Conservation (phyloP, 805 yeast species). For the Komagataella pastoris region DNA sequence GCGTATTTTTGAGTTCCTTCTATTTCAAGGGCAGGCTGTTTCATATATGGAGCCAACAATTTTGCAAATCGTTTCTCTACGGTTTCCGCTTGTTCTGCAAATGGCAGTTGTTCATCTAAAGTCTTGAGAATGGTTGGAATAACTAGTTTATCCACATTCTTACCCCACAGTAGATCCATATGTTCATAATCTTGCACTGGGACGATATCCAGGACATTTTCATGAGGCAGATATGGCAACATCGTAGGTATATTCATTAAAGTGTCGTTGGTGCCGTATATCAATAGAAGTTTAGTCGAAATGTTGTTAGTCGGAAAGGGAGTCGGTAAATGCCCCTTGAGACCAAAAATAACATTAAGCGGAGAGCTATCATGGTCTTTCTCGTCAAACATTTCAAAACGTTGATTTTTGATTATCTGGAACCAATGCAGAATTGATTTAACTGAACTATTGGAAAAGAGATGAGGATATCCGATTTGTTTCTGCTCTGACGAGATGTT, state of each 20-base stretch:
- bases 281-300: constrained; percentile 61
- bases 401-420: constrained; percentile 28
- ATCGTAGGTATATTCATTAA: constrained; percentile 77
- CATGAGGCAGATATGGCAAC: constrained; percentile 34
- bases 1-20: not conserved
- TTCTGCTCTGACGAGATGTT: constrained; percentile 32
- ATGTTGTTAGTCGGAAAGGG: constrained; percentile 54
- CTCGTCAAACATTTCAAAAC: constrained; percentile 43
- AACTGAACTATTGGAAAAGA: constrained; percentile 41
- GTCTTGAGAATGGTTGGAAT: constrained; percentile 11
- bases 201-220: constrained; percentile 12
- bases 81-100: not conserved
- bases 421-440: constrained; percentile 39
- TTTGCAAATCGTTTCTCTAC: not conserved
- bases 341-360: constrained; percentile 13
- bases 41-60: not conserved
- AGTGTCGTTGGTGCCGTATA: constrained; percentile 74
- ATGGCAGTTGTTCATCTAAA: not conserved
- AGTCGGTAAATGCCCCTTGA: constrained; percentile 29
- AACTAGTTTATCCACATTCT: constrained; percentile 37
- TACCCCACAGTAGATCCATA: constrained; percentile 83
- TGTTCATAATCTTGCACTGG: constrained; percentile 72
- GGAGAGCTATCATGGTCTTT: constrained; percentile 18
- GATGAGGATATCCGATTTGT: constrained; percentile 33
- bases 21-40: not conserved